Percentiles rank a stretch among this genome's conserved stretches.
Conservation (phyloP, 1,284 basidiomycete genomes). For the Heterobasidion annosum region DNA sequence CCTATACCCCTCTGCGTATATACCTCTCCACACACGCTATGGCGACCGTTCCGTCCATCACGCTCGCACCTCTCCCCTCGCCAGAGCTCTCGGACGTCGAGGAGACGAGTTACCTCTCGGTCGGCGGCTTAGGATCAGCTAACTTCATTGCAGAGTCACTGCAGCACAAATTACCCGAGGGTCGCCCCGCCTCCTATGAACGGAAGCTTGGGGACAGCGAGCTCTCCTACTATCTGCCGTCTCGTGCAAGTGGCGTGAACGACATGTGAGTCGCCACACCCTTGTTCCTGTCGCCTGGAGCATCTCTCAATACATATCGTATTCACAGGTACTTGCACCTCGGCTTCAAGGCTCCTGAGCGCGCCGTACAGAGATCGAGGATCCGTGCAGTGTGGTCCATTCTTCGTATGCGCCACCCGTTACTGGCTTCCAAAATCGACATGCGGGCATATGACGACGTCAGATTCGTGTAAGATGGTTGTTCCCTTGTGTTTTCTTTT, state of each 20-base stretch:
- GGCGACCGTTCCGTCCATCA: not conserved
- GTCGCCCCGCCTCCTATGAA: slow-evolving; percentile 18
- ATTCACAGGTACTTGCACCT: slow-evolving; percentile 60
- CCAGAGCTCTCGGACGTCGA: slow-evolving; percentile 5
- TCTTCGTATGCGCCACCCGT: slow-evolving; percentile 54
- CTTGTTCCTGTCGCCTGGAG: not conserved
- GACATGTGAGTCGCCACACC: slow-evolving; percentile 52
- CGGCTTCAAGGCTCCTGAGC: slow-evolving; percentile 41
- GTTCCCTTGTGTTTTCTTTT: slow-evolving; percentile 6
- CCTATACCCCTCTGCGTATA: not conserved
- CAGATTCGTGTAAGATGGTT: slow-evolving; percentile 47
- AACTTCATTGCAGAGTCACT: not conserved
- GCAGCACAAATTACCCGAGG: not conserved
- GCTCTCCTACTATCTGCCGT: slow-evolving; percentile 65
- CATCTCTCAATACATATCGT: slow-evolving; percentile 3
- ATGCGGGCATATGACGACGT: slow-evolving; percentile 59
- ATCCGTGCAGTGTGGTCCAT: slow-evolving; percentile 62
- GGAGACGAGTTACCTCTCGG: not conserved
- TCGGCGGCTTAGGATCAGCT: not conserved
- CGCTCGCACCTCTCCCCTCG: slow-evolving; percentile 2
- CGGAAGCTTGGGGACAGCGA: slow-evolving; percentile 56
- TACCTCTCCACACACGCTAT: not conserved
- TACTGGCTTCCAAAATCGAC: slow-evolving; percentile 50
- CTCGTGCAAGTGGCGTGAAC: slow-evolving; percentile 67
- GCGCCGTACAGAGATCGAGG: slow-evolving; percentile 33